These are phyloP conservation scores for Ampelocalamus luodianensis DNA, from an alignment of 176 grass and related monocot genomes.

Conservation along the genomic window DNA sequence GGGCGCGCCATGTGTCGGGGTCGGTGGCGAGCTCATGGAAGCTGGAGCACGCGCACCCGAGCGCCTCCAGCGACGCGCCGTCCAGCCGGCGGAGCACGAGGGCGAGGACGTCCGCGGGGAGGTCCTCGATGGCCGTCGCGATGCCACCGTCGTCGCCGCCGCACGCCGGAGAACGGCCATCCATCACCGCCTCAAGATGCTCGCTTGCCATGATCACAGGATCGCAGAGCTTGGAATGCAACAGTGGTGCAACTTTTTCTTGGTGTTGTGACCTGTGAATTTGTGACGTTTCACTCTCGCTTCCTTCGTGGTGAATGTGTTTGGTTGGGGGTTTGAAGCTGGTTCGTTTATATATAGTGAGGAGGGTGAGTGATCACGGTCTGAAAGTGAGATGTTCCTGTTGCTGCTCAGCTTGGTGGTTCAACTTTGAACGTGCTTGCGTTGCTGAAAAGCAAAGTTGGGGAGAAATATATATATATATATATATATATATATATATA, in stretches of 20 bases:
- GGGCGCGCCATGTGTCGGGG: constrained; percentile 58
- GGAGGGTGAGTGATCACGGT: constrained; percentile 33
- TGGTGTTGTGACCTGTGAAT: not conserved
- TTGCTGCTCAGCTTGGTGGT: not conserved
- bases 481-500: no score
- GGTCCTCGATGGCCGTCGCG: constrained; percentile 56
- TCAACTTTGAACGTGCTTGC: constrained; percentile 8
- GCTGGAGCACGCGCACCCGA: constrained; percentile 55
- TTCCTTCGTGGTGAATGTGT: not conserved
- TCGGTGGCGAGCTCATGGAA: constrained; percentile 62
- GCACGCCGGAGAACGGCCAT: constrained; percentile 14
- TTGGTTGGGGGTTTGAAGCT: not conserved
- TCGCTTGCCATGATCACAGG: not conserved
- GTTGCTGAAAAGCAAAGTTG: constrained; percentile 31
- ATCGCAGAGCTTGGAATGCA: not conserved
- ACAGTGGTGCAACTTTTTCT: not conserved
- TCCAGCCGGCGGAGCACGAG: constrained; percentile 66
- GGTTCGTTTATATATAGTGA: not conserved
- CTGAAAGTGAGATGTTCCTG: constrained; percentile 43
- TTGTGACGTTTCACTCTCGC: no score
- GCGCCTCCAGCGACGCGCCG: constrained; percentile 70
- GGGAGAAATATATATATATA: no score
- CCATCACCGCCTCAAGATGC: not conserved
- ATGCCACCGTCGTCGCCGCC: not conserved
- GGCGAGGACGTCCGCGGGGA: constrained; percentile 67